Base-by-base conservation (phyloP, 345 rosid genomes). In the Eucalyptus marginata region DNA sequence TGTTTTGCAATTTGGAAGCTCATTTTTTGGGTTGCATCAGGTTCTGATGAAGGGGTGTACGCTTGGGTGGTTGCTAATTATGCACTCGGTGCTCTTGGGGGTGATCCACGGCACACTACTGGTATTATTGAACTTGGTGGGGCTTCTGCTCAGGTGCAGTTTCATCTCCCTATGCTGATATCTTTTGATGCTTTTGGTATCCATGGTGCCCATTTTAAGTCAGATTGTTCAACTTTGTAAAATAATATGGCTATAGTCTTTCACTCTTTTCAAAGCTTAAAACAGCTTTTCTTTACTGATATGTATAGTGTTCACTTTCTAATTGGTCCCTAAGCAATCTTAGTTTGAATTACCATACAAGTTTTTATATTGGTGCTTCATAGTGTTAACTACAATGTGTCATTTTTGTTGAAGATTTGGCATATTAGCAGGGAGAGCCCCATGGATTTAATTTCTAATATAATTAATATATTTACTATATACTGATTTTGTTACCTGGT, bases 41-140 rank as follows among this genome's bases (percentile, higher is more conserved):
- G 99, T n/a, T 96, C 99, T 88, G 99, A 98, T 92, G 99, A 98
- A 90, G 99, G 99, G 52, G 79, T 94, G 36, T 98, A 96, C 89
- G 99, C 99, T 91, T 98, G 99, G 99, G 94, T 95, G 90, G 95
- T 95, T 90, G 99, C 98, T 6, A 98, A 97, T 87, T 93, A 95
- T 86, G 99, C 98, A 8, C 93, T 94, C 29, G 97, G 97, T 87
- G 92, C 92, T 17, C 96, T 98, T 89, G 99, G 99, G 89, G 95
- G 96, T 84, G 94, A 97, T 91, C 96, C 99, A 88, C 86, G 86
- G 86, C 87, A 92, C 12, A 97, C 99, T 27, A 95, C 96, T 9
- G 99, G 99, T 90, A 96, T 98, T 90, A 92, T 96, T 87, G 99
- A 97, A 94, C 99, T 98, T 58, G 99, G 99, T 7, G 99, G 99